These are phyloP conservation scores for Salicornia ramosissima DNA, from an alignment of 148 eudicot species.

Conservation along the genomic window DNA sequence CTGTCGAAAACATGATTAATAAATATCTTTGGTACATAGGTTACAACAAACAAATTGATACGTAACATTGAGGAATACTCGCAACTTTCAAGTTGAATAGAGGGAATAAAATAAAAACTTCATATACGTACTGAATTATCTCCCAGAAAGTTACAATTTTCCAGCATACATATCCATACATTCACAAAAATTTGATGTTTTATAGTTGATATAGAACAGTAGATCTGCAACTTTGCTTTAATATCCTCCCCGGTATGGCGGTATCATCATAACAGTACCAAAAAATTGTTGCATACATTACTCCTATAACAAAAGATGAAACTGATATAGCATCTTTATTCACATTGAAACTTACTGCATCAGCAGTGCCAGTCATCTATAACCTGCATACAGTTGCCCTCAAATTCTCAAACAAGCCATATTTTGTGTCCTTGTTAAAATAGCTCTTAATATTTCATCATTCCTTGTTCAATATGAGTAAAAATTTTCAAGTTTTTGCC, in stretches of 20 bases:
- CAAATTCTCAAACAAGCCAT: background rate
- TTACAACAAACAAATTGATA: too few species aligned
- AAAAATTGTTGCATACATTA: background rate
- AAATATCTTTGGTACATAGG: too few species aligned
- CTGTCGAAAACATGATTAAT: too few species aligned
- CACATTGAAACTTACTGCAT: background rate
- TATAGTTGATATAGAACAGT: background rate
- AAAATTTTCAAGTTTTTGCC: too few species aligned
- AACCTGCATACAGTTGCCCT: background rate
- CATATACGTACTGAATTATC: background rate
- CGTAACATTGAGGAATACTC: too few species aligned
- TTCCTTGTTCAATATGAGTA: background rate
- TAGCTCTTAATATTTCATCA: background rate
- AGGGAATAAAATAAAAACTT: background rate
- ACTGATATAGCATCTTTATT: background rate
- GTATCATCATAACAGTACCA: too few species aligned
- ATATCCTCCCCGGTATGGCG: background rate
- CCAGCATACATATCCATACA: background rate
- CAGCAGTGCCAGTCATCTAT: background rate
- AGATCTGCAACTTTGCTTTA: background rate
- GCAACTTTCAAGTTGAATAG: too few species aligned
- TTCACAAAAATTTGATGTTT: background rate
- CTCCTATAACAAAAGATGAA: background rate
- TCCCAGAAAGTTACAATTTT: background rate
- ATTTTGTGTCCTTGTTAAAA: background rate